Percentiles rank a stretch among this genome's conserved stretches.
phyloP scores from a whole-genome alignment of 1,139 yeast genomes.

The Debaryomycetaceae sp. region DNA sequence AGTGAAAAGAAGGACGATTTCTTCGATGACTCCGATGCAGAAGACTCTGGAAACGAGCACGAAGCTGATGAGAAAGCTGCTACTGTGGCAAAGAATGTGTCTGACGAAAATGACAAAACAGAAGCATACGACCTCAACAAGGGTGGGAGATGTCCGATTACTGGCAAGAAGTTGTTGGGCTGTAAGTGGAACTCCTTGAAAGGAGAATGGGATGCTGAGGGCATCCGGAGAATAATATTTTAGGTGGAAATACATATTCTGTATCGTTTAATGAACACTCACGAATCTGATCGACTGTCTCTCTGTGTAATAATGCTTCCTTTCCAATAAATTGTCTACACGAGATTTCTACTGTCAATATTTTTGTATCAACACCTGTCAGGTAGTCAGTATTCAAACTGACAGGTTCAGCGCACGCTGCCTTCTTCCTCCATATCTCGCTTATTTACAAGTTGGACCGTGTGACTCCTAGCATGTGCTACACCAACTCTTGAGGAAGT shows the following conservation, averaged over 20 bases:
- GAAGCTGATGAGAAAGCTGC: not conserved
- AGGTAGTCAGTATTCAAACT: too few species aligned
- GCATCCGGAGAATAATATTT: slow-evolving; percentile 68
- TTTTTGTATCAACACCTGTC: too few species aligned
- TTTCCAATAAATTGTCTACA: too few species aligned
- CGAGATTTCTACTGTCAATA: too few species aligned
- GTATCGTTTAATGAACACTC: too few species aligned
- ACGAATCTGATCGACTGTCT: too few species aligned
- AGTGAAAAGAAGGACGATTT: slow-evolving; percentile 18
- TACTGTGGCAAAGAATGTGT: slow-evolving; percentile 2
- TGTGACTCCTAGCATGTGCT: too few species aligned
- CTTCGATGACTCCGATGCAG: slow-evolving; percentile 7
- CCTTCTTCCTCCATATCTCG: too few species aligned
- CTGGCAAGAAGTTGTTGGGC: slow-evolving; percentile 69
- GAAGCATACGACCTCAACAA: slow-evolving; percentile 24
- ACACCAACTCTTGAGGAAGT: too few species aligned
- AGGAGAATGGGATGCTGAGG: slow-evolving; percentile 69
- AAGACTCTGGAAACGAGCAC: slow-evolving; percentile 4
- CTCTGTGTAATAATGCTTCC: too few species aligned
- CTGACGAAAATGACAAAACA: slow-evolving; percentile 18
- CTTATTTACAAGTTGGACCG: too few species aligned
- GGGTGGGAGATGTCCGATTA: slow-evolving; percentile 84
- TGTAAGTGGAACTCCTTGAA: slow-evolving; percentile 60
- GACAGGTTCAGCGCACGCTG: too few species aligned
- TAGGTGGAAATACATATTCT: slow-evolving; percentile 14